Evolutionary conservation across 2,329 filamentous ascomycete species (phyloP).

Genomic region (Scedosporium boydii): DNA sequence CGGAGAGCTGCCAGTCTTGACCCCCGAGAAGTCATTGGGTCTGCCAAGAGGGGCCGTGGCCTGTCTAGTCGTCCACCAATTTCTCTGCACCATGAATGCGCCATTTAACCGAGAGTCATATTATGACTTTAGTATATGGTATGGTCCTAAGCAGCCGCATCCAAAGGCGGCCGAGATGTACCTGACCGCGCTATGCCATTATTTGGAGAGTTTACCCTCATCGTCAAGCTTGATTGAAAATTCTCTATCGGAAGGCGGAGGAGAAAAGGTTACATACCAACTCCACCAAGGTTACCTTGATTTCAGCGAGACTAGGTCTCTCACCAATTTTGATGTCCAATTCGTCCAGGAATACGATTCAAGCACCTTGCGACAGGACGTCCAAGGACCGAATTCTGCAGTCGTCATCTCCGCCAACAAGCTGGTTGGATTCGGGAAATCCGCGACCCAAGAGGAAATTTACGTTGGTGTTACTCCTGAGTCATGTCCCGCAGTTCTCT

Average conservation of each 20-base stretch:
- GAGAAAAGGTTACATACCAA: neutral
- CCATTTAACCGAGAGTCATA: slow-evolving; percentile 16
- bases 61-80: slow-evolving; percentile 22
- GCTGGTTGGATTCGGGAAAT: slow-evolving; percentile 23
- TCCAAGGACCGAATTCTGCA: slow-evolving; percentile 16
- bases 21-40: slow-evolving; percentile 7
- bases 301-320: neutral
- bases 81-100: slow-evolving; percentile 16
- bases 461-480: slow-evolving; percentile 24
- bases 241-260: neutral
- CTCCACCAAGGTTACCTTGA: neutral
- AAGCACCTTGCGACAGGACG: slow-evolving; percentile 7
- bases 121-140: slow-evolving; percentile 25
- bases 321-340: neutral
- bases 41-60: slow-evolving; percentile 17
- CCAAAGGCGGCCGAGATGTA: slow-evolving; percentile 19
- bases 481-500: slow-evolving; percentile 22
- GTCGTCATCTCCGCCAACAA: slow-evolving; percentile 24
- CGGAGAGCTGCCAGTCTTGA: slow-evolving; percentile 12
- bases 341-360: neutral
- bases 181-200: slow-evolving; percentile 18
- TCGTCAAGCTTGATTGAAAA: neutral
- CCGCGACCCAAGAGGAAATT: slow-evolving; percentile 25
- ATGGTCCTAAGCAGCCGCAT: slow-evolving; percentile 20
- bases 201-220: slow-evolving; percentile 12